phyloP scores from a whole-genome alignment of 106 monocot species.

The Chionographis japonica region DNA sequence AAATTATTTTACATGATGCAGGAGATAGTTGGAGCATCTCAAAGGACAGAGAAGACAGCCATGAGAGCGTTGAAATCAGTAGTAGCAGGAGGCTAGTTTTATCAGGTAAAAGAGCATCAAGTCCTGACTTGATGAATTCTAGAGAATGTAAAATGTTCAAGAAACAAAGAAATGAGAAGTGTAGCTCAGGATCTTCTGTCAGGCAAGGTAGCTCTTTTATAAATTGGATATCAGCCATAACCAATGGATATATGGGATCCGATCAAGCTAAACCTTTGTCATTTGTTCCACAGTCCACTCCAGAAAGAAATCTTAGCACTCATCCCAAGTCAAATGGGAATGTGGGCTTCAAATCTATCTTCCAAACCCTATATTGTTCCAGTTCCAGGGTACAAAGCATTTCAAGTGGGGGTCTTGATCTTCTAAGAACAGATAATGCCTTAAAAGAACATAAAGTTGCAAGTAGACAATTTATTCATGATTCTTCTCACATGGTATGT shows the following conservation, averaged over 20 bases:
- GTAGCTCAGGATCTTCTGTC: constrained; percentile 9
- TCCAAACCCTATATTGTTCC: constrained; percentile 42
- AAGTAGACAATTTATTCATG: background rate
- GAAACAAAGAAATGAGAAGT: constrained; percentile 10
- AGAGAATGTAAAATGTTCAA: constrained; percentile 34
- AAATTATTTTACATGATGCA: constrained; percentile 16
- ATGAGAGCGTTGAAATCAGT: constrained; percentile 66
- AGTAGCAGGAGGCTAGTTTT: constrained; percentile 25
- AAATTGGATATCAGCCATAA: constrained; percentile 66
- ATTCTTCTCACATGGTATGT: background rate
- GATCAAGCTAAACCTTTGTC: constrained; percentile 10
- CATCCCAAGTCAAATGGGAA: constrained; percentile 6
- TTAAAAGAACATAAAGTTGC: constrained; percentile 13
- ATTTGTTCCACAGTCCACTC: constrained; percentile 9
- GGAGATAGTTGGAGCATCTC: constrained; percentile 12
- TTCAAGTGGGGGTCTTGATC: background rate
- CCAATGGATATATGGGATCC: constrained; percentile 23
- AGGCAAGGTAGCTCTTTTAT: constrained; percentile 53
- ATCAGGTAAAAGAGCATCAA: constrained; percentile 34
- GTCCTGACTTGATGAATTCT: constrained; percentile 10
- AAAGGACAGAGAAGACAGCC: constrained; percentile 34
- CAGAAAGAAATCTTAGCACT: constrained; percentile 3
- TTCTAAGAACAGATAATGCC: constrained; percentile 13
- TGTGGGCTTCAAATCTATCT: constrained; percentile 44
- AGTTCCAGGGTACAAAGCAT: background rate